phyloP scores from a whole-genome alignment of 129 eudicot genomes.

The Escallonia herrerae region DNA sequence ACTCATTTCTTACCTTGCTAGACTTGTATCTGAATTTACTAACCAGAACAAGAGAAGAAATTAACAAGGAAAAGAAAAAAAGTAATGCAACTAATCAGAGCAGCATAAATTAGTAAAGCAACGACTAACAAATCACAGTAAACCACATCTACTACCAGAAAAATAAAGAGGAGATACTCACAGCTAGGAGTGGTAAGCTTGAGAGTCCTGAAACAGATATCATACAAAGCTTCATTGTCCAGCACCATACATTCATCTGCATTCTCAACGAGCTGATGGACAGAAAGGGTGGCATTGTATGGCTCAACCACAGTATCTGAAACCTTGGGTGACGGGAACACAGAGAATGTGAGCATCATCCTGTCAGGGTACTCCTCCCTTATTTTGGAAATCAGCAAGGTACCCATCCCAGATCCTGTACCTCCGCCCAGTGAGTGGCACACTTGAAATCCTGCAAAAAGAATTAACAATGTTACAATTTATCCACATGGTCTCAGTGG shows the following conservation, averaged over 20 bases:
- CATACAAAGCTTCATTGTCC: conserved; percentile 46
- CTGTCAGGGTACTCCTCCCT: conserved; percentile 62
- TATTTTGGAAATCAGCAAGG: conserved; percentile 47
- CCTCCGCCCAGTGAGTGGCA: conserved; percentile 66
- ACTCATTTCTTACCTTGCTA: too few species aligned
- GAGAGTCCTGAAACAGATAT: conserved; percentile 53
- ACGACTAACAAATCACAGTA: not conserved
- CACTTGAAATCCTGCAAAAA: conserved; percentile 45
- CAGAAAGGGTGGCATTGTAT: conserved; percentile 73
- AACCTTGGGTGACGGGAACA: conserved; percentile 57
- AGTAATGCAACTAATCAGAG: not conserved
- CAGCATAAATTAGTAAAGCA: not conserved
- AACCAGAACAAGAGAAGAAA: too few species aligned
- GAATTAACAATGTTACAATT: too few species aligned
- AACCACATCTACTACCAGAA: too few species aligned
- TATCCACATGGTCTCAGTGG: too few species aligned
- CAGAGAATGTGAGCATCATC: conserved; percentile 61
- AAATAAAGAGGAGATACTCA: conserved; percentile 22
- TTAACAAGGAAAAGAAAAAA: not conserved
- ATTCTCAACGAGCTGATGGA: conserved; percentile 77
- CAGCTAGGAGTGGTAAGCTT: conserved; percentile 80
- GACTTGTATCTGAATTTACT: too few species aligned
- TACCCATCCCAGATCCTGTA: conserved; percentile 64
- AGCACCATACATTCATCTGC: conserved; percentile 79
- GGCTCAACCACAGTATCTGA: conserved; percentile 77